Base-by-base conservation (phyloP, 1,284 basidiomycete genomes). In the Ceratobasidium sp. region DNA sequence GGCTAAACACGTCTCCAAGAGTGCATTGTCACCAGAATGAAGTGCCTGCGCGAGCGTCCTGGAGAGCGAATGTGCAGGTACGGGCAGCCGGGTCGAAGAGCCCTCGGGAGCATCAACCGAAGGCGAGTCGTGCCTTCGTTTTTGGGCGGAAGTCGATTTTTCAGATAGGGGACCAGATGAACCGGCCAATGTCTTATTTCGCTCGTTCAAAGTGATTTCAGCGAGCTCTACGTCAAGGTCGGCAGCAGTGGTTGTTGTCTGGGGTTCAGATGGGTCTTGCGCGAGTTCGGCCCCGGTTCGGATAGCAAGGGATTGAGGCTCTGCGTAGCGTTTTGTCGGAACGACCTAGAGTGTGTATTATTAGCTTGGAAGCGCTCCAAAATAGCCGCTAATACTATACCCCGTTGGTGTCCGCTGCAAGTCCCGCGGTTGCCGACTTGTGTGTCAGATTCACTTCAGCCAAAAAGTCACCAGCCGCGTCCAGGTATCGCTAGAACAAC, bases 11-110 rank as follows among this genome's bases (percentile, higher is more conserved):
- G 91, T 90, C 78, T 97, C 94, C 72, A 99, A 83, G 48, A 99
- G 83, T 6, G 89, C 88, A 0, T 91, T 87, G 83, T 99, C 97
- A 23, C 92, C 92, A 2, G 96, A 98, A 80, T 99, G 96, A 58
- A 99, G 83, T 0, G 97, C 96, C 82, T 99, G 97, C 62, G 96
- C 94, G 60, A 99, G 86, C 16, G 96, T 96, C 66, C 95, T 91
- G 28, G 96, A 94, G 69, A 99, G 86, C 0, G 96, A 97, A 74
- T 91, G 89, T 0, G 94, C 89, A 54, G 93, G 93, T 48, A 92
- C 86, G 23, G 87, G 82, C n/a, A 81, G 62, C 36, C 74, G 70
- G 25, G 73, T 74, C 21, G 60, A 30, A 0, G 76, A 76, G 4
- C 76, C 66, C 18, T 73, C 74, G 3, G 75, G 59, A 3, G 73